Conservation (phyloP, 139 green algal species). For the Ettlia oleoabundans region DNA sequence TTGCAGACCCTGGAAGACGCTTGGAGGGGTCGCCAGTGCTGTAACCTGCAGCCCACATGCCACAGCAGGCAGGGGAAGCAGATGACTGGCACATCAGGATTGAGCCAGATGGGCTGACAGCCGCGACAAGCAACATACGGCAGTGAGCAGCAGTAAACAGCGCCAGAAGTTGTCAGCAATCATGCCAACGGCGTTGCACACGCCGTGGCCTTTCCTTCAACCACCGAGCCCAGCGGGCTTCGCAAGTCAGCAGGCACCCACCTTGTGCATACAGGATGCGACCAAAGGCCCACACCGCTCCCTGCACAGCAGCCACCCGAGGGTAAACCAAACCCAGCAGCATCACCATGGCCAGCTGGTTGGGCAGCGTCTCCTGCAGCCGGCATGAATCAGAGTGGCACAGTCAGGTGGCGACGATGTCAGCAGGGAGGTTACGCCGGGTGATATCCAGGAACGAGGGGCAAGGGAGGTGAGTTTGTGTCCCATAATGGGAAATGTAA, state of each 20-base stretch:
- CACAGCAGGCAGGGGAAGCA: neutral
- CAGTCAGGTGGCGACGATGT: neutral
- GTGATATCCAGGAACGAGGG: neutral
- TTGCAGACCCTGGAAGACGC: constrained; percentile 2
- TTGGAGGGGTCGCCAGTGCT: constrained; percentile 33
- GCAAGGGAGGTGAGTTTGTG: neutral
- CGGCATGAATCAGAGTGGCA: neutral
- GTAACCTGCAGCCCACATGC: constrained; percentile 33
- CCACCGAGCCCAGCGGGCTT: neutral
- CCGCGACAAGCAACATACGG: neutral
- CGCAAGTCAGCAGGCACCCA: neutral
- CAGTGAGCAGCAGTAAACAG: neutral
- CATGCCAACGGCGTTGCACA: too few species aligned
- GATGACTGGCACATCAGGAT: neutral
- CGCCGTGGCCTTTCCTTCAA: too few species aligned
- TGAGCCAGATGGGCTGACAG: neutral
- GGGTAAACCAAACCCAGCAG: constrained; percentile 41
- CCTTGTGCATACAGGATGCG: constrained; percentile 7
- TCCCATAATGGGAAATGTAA: too few species aligned
- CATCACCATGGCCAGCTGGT: constrained; percentile 1
- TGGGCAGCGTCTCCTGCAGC: constrained; percentile 27
- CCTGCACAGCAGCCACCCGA: constrained; percentile 24
- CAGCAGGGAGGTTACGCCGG: neutral
- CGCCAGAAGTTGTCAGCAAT: too few species aligned
- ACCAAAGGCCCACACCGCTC: constrained; percentile 5